phyloP scores from a whole-genome alignment of 2,329 filamentous ascomycete genomes.

The Phaeomoniella chlamydospora region DNA sequence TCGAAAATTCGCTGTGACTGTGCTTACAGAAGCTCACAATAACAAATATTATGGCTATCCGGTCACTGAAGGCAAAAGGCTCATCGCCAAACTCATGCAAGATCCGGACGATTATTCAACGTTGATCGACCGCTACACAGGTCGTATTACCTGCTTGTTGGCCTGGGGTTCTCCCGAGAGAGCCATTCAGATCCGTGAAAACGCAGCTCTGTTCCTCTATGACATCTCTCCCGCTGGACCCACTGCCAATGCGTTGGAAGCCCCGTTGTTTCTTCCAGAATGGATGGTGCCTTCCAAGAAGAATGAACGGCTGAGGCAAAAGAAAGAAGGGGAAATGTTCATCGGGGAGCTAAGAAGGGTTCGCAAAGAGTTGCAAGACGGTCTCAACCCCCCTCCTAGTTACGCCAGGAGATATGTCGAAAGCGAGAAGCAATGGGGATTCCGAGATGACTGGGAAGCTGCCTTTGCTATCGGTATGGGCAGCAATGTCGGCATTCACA shows the following conservation, averaged over 20 bases:
- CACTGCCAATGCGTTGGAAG: conserved; percentile 12
- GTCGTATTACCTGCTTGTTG: conserved; percentile 1
- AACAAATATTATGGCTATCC: conserved; percentile 13
- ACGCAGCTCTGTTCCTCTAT: conserved; percentile 13
- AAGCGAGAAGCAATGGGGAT: conserved; percentile 2
- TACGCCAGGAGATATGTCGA: conserved; percentile 7
- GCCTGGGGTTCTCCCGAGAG: background rate
- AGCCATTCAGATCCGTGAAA: conserved; percentile 1
- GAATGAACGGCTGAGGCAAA: conserved; percentile 14
- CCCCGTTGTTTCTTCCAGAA: conserved; percentile 11
- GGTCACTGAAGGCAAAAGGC: conserved; percentile 12
- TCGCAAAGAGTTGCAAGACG: conserved; percentile 4
- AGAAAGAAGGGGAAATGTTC: conserved; percentile 7
- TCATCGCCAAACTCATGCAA: conserved; percentile 12
- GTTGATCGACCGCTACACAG: conserved; percentile 10
- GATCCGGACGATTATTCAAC: conserved; percentile 14
- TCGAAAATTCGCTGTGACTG: conserved; percentile 14
- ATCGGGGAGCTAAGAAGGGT: conserved; percentile 5
- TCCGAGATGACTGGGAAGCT: conserved; percentile 12
- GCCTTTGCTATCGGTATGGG: conserved; percentile 13
- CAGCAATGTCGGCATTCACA: conserved; percentile 13
- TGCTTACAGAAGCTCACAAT: conserved; percentile 13
- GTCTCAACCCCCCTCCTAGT: conserved; percentile 4
- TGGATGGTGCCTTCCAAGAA: conserved; percentile 14
- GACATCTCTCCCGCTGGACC: conserved; percentile 14